A percentile compares a stretch with the other conserved stretches of the same genome.
These are phyloP conservation scores for Massarina eburnea DNA, from an alignment of 2,329 filamentous ascomycete species.

Conservation along the genomic window DNA sequence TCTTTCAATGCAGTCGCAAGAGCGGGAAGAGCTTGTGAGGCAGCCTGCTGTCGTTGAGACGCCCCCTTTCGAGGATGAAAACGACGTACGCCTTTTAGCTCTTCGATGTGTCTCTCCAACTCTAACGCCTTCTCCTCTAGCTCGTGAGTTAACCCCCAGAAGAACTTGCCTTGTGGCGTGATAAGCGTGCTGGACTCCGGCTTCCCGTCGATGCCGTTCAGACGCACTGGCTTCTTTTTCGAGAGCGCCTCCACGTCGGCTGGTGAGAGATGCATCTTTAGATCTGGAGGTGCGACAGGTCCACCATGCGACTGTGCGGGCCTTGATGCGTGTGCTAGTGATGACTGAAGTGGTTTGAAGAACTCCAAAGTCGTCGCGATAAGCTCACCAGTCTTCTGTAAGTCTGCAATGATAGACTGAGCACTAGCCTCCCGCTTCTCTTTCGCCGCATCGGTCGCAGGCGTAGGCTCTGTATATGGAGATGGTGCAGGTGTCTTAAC, in stretches of 20 bases:
- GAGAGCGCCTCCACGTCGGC: constrained; percentile 52
- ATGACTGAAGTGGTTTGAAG: constrained; percentile 45
- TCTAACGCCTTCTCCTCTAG: constrained; percentile 72
- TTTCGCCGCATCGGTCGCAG: constrained; percentile 28
- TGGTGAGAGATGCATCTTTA: constrained; percentile 42
- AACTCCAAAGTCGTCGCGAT: constrained; percentile 44
- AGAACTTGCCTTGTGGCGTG: constrained; percentile 73
- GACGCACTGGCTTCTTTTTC: constrained; percentile 56
- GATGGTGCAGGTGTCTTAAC: constrained; percentile 24
- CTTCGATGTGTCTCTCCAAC: constrained; percentile 58
- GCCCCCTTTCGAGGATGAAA: constrained; percentile 34
- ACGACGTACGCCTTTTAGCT: constrained; percentile 27
- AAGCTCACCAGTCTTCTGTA: constrained; percentile 43
- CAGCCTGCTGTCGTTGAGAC: constrained; percentile 15
- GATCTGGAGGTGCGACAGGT: constrained; percentile 34
- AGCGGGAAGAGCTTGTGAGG: constrained; percentile 34
- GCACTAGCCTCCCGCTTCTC: constrained; percentile 35
- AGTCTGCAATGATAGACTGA: constrained; percentile 42
- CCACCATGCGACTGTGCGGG: constrained; percentile 16
- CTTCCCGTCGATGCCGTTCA: constrained; percentile 47
- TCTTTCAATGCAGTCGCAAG: constrained; percentile 41
- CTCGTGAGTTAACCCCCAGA: constrained; percentile 69
- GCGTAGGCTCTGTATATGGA: constrained; percentile 17
- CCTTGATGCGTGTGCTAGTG: constrained; percentile 34
- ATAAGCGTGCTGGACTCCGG: constrained; percentile 64